phyloP scores from a whole-genome alignment of 2,329 filamentous ascomycete species.

The Byssochlamys sp. region DNA sequence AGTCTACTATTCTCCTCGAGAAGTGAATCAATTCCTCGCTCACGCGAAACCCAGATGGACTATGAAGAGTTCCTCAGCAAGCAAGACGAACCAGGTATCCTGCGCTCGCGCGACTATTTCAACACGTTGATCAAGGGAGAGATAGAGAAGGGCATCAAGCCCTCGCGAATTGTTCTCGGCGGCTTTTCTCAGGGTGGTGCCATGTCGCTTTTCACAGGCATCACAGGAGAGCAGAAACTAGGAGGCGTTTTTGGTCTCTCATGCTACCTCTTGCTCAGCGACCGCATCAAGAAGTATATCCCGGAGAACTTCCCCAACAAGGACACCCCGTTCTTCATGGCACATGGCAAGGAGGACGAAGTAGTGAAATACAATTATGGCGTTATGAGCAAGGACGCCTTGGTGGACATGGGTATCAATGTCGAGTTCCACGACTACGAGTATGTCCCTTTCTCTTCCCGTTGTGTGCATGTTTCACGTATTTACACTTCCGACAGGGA shows the following conservation, averaged over 20 bases:
- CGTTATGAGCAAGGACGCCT: conserved; percentile 52
- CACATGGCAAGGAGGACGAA: conserved; percentile 69
- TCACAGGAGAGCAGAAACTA: conserved; percentile 64
- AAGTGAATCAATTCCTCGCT: neutral
- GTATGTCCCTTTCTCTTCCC: conserved; percentile 39
- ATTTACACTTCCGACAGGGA: conserved; percentile 37
- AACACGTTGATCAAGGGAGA: conserved; percentile 70
- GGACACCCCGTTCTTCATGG: conserved; percentile 78
- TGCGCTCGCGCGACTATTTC: conserved; percentile 64
- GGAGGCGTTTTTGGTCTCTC: conserved; percentile 83
- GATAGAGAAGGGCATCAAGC: conserved; percentile 68
- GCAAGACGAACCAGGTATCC: conserved; percentile 58
- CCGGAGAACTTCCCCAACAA: conserved; percentile 53
- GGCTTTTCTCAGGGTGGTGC: conserved; percentile 66
- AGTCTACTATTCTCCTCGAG: conserved; percentile 6
- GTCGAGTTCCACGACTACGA: conserved; percentile 67
- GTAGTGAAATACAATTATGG: conserved; percentile 64
- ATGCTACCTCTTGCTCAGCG: conserved; percentile 65
- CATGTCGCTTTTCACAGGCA: conserved; percentile 69
- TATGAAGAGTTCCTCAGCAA: conserved; percentile 31
- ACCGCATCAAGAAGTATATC: conserved; percentile 51
- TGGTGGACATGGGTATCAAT: conserved; percentile 62
- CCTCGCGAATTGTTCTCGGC: conserved; percentile 71
- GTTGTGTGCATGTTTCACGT: neutral
- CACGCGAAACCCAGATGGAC: conserved; percentile 21